Evolutionary conservation across 2,329 filamentous ascomycete species (phyloP).

Genomic region (Pleomassaria siparia): DNA sequence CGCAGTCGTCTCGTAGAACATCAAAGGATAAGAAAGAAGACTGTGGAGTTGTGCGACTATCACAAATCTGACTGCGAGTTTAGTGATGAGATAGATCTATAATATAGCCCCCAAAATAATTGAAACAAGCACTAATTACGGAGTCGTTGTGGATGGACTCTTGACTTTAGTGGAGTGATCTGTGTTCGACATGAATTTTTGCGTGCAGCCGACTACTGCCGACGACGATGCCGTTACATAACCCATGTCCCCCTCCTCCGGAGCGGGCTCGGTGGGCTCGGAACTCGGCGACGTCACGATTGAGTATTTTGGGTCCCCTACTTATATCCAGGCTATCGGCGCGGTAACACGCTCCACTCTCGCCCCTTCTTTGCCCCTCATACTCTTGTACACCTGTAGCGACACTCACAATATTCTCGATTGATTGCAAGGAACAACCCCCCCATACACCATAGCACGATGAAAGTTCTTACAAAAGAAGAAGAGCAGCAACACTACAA

Average conservation of each 20-base stretch:
- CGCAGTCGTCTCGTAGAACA: too few species aligned
- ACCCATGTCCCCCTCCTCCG: slow-evolving; percentile 26
- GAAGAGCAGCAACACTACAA: slow-evolving; percentile 86
- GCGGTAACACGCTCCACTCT: background rate
- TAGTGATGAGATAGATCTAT: too few species aligned
- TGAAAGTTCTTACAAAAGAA: slow-evolving; percentile 96
- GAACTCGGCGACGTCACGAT: slow-evolving; percentile 43
- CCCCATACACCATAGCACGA: slow-evolving; percentile 42
- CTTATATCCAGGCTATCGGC: background rate
- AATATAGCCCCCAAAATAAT: too few species aligned
- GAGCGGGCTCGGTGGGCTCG: slow-evolving; percentile 25
- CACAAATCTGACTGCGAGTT: too few species aligned
- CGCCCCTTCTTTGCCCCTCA: background rate
- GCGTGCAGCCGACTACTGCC: slow-evolving; percentile 24
- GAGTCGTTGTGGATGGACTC: background rate
- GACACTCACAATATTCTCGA: background rate
- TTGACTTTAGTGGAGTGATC: slow-evolving; percentile 11
- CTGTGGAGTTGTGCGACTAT: too few species aligned
- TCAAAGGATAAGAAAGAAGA: too few species aligned
- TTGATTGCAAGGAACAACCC: background rate
- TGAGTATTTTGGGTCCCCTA: slow-evolving; percentile 18
- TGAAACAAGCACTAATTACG: background rate
- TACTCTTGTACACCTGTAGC: background rate
- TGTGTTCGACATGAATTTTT: slow-evolving; percentile 2
- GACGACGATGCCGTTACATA: slow-evolving; percentile 15